These are phyloP conservation scores for Lodderomyces orthopsilosis DNA, from an alignment of 1,139 yeast species.

Conservation along the genomic window DNA sequence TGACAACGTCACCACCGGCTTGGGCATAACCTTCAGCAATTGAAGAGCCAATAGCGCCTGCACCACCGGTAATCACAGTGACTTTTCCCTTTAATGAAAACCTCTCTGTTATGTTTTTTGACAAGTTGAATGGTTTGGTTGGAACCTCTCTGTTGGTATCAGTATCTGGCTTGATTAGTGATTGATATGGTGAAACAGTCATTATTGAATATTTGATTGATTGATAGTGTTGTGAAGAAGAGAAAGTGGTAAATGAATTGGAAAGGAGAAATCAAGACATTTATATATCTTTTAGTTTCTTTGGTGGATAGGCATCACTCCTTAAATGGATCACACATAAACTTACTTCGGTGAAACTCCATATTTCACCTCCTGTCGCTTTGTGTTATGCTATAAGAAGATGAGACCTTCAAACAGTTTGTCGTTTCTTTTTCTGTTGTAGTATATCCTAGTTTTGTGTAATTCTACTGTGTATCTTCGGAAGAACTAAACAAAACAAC, in stretches of 20 bases:
- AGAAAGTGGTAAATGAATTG: not conserved
- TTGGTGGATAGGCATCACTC: no score
- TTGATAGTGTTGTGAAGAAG: not conserved
- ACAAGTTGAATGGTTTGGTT: constrained; percentile 23
- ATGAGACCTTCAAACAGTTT: no score
- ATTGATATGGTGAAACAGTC: constrained; percentile 10
- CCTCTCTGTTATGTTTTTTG: constrained; percentile 38
- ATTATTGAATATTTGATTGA: constrained; percentile 5
- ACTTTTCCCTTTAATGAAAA: constrained; percentile 72
- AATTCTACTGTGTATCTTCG: not conserved
- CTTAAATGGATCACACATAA: no score
- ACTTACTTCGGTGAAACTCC: constrained; percentile 1
- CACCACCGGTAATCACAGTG: constrained; percentile 79
- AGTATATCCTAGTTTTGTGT: not conserved
- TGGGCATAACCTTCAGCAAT: constrained; percentile 80
- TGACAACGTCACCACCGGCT: constrained; percentile 82
- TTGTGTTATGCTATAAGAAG: not conserved
- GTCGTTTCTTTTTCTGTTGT: not conserved
- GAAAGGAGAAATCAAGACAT: not conserved
- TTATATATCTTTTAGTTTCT: no score
- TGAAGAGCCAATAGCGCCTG: constrained; percentile 76
- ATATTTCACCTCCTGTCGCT: not conserved
- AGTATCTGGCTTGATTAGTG: constrained; percentile 23
- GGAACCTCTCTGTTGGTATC: constrained; percentile 21
- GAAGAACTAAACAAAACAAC: not conserved